A percentile compares a stretch with the other conserved stretches of the same genome.
Evolutionary conservation across 108 stramenopile species (phyloP).

Genomic region (Licmophora abbreviata): DNA sequence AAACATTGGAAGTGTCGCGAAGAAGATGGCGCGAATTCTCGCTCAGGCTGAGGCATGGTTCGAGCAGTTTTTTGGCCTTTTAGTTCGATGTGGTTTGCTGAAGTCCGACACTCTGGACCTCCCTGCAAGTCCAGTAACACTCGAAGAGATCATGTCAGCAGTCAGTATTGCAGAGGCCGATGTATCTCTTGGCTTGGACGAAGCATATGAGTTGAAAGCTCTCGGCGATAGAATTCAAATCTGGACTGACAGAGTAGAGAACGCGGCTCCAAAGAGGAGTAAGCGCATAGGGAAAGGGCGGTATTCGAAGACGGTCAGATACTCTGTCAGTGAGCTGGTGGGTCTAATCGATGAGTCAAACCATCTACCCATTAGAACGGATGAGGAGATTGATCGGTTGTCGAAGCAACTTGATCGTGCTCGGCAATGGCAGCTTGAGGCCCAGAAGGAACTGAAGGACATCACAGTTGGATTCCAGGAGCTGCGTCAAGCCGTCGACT

Average conservation of each 20-base stretch:
- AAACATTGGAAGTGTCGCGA: constrained; percentile 50
- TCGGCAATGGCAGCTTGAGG: constrained; percentile 38
- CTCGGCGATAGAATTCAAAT: constrained; percentile 23
- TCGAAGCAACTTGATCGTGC: constrained; percentile 28
- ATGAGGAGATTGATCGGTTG: constrained; percentile 36
- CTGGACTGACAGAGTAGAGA: constrained; percentile 40
- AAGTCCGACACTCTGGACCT: constrained; percentile 6
- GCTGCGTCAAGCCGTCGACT: constrained; percentile 22
- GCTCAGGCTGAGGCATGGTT: constrained; percentile 65
- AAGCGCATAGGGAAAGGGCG: constrained; percentile 9
- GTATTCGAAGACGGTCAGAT: constrained; percentile 1
- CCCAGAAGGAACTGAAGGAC: constrained; percentile 25
- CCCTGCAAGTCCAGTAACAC: constrained; percentile 4
- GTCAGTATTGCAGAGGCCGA: constrained; percentile 40
- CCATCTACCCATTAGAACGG: constrained; percentile 35
- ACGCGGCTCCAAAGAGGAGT: constrained; percentile 30
- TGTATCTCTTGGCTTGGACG: constrained; percentile 55
- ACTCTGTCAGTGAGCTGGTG: constrained; percentile 33
- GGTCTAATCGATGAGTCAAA: constrained; percentile 47
- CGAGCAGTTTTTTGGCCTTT: constrained; percentile 14
- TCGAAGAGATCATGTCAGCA: constrained; percentile 30
- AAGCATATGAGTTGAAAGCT: constrained; percentile 39
- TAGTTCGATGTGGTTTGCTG: background rate
- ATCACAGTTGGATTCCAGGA: constrained; percentile 42
- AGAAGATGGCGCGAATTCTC: constrained; percentile 49